These are phyloP conservation scores for Microsporum canis DNA, from an alignment of 2,329 filamentous ascomycete species.

Conservation along the genomic window DNA sequence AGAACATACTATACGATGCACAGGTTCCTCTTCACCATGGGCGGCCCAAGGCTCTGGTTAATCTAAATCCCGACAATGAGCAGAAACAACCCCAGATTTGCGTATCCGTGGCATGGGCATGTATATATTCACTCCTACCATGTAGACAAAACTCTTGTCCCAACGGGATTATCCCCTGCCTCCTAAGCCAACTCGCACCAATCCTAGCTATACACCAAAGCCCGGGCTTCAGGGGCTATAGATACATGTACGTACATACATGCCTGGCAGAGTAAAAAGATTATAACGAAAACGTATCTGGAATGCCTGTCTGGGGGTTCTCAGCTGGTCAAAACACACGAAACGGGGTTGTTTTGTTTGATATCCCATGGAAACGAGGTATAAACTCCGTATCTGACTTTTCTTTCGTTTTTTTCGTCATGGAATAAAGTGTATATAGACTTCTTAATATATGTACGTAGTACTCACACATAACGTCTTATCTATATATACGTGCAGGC, in stretches of 20 bases:
- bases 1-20: neutral
- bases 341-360: neutral
- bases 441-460: too few relatives aligned
- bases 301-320: neutral
- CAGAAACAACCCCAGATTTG: conserved; percentile 1
- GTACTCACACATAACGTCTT: neutral
- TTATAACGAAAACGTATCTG: neutral
- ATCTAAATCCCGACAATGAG: conserved; percentile 1
- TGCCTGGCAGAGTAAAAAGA: neutral
- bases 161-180: neutral
- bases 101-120: neutral
- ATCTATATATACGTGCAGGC: neutral
- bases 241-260: neutral
- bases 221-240: neutral
- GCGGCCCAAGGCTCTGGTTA: conserved; percentile 2
- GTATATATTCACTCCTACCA: too few relatives aligned
- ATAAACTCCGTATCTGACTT: neutral
- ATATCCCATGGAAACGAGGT: neutral
- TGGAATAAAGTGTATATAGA: neutral
- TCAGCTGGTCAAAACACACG: neutral
- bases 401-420: neutral
- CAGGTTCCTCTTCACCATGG: neutral
- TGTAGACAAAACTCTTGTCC: neutral
- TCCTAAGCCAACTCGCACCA: neutral
- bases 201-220: neutral